Evolutionary conservation across 257 asterid species (phyloP), one percentile per base, ranked within the genome.

Genomic region (Petrea volubilis): DNA sequence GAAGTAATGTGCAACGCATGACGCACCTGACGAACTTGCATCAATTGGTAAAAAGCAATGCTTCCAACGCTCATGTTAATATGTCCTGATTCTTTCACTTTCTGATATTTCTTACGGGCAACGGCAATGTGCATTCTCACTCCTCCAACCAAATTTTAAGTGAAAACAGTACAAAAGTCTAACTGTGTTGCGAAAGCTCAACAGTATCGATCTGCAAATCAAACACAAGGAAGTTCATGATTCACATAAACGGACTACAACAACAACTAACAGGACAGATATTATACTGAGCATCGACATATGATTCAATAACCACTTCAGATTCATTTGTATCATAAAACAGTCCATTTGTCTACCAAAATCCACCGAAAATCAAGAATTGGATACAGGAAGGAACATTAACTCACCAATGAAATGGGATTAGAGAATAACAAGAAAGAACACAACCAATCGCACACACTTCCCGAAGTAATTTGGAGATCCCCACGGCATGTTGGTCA

Each of bases 21-120:
- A n/a, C 77, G 70, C 33, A 89, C 97, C 93, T 91, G 97, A 21
- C 91, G 81, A 91, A 91, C 93, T 89, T 87, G 83, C 91, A 87
- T 89, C 88, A 87, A 91, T 68, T 89, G 93, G 80, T 84, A 82
- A 78, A 84, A 87, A 71, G 93, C 96, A 79, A 85, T 86, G 80
- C 84, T 77, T 68, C 88, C 91, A 78, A 83, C 76, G 79, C 78
- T 80, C 97, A 91, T 91, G 70, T 83, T 91, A 89, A 73, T 71
- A 55, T 77, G 72, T 52, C 84, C 77, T 53, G 76, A 67, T 77
- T 81, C 64, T 67, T 77, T 82, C 10, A 64, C 64, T 78, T 73
- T 74, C 74, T 50, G 82, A 81, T 73, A 33, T 79, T 81, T 80
- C 79, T 71, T 84, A 38, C 70, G 63, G 15, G 73, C 63, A 70